Conservation (phyloP, 768 basidiomycete genomes). For the Mycena floridula region DNA sequence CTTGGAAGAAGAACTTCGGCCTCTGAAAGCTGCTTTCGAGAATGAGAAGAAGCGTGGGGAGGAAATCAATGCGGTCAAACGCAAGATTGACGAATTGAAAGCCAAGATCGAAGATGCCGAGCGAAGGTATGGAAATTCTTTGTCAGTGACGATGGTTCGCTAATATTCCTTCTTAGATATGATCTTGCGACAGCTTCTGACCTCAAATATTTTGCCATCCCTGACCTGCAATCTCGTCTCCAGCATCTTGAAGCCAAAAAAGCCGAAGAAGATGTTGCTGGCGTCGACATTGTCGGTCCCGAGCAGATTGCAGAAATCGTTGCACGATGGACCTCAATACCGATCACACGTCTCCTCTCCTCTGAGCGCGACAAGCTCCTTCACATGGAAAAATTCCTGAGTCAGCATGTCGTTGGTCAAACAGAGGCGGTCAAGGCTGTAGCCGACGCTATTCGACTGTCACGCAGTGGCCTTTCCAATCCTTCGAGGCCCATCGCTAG, state of each 20-base stretch:
- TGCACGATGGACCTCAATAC: constrained; percentile 88
- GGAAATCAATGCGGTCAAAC: constrained; percentile 68
- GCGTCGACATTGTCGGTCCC: constrained; percentile 69
- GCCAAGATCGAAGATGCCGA: constrained; percentile 94
- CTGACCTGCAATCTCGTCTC: constrained; percentile 75
- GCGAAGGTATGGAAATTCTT: constrained; percentile 47
- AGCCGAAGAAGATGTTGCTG: constrained; percentile 59
- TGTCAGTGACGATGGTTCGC: too few relatives aligned
- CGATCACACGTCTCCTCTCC: constrained; percentile 81
- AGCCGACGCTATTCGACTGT: constrained; percentile 88
- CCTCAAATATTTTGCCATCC: constrained; percentile 86
- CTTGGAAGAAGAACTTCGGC: constrained; percentile 78
- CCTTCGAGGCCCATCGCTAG: constrained; percentile 84
- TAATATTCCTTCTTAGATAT: constrained; percentile 31
- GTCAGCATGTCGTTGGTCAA: constrained; percentile 80
- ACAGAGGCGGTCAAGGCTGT: constrained; percentile 88
- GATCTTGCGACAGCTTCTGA: constrained; percentile 80
- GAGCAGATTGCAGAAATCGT: constrained; percentile 95
- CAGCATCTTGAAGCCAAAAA: constrained; percentile 70
- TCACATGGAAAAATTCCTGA: constrained; percentile 79
- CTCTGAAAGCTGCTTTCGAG: constrained; percentile 82
- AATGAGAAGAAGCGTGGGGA: constrained; percentile 79
- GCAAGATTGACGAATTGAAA: constrained; percentile 85
- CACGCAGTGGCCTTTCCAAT: constrained; percentile 90
- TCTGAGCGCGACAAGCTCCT: constrained; percentile 87